Percentiles rank a stretch among this genome's conserved stretches.
Conservation (phyloP, 1,139 yeast species). For the Geotrichum carabidarum region DNA sequence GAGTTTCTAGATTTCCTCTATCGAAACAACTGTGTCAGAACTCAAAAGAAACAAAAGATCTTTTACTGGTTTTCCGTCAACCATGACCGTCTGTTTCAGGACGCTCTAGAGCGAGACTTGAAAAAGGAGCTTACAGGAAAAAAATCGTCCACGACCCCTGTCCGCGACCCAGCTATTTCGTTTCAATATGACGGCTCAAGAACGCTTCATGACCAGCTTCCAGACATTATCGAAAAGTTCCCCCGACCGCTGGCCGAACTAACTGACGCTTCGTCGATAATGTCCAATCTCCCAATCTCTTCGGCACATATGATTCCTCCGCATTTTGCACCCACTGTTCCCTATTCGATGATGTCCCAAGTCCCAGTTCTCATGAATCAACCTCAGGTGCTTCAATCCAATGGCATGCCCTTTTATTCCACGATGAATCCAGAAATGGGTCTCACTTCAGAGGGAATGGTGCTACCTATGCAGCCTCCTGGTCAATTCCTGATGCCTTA, state of each 20-base stretch:
- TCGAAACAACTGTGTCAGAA: slow-evolving; percentile 80
- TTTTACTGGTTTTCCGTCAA: slow-evolving; percentile 96
- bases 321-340: slow-evolving; percentile 4
- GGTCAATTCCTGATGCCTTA: background rate
- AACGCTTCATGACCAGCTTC: slow-evolving; percentile 39
- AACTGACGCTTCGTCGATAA: slow-evolving; percentile 34
- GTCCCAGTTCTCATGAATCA: background rate
- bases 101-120: slow-evolving; percentile 88
- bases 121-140: slow-evolving; percentile 56
- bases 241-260: slow-evolving; percentile 35
- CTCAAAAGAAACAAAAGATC: slow-evolving; percentile 95
- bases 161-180: slow-evolving; percentile 43
- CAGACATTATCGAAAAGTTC: slow-evolving; percentile 31
- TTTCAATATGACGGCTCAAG: slow-evolving; percentile 39
- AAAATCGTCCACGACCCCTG: slow-evolving; percentile 39
- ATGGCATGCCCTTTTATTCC: slow-evolving; percentile 1
- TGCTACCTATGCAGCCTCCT: slow-evolving; percentile 3
- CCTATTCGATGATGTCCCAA: slow-evolving; percentile 4
- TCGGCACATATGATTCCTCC: slow-evolving; percentile 14
- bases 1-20: slow-evolving; percentile 78
- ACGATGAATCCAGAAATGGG: background rate
- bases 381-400: slow-evolving; percentile 3
- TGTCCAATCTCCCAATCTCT: slow-evolving; percentile 18
- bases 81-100: slow-evolving; percentile 87
- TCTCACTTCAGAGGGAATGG: background rate